These are phyloP conservation scores for Fraxinus anomala DNA, from an alignment of 257 asterid genomes.

Conservation along the genomic window DNA sequence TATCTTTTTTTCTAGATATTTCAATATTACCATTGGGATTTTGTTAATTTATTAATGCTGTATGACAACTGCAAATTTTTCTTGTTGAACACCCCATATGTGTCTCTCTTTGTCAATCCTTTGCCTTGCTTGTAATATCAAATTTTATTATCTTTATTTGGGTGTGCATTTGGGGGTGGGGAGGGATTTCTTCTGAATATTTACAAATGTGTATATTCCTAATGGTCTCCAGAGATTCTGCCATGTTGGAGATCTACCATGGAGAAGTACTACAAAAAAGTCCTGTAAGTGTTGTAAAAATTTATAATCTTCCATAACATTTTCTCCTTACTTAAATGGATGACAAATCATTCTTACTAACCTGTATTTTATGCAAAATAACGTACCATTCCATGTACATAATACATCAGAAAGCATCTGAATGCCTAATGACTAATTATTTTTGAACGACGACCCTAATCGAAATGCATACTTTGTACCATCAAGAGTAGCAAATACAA, in stretches of 20 bases:
- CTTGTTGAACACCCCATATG: neutral
- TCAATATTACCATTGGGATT: neutral
- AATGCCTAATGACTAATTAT: neutral
- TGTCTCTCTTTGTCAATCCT: neutral
- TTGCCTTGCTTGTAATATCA: neutral
- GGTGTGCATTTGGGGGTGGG: neutral
- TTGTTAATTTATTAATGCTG: neutral
- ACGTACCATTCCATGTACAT: neutral
- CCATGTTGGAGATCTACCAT: slow-evolving; percentile 56
- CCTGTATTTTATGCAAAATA: neutral
- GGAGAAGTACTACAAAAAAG: slow-evolving; percentile 48
- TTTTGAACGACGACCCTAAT: neutral
- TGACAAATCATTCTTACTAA: neutral
- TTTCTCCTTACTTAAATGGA: neutral
- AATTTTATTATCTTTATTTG: neutral
- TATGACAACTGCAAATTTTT: neutral
- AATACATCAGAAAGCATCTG: neutral
- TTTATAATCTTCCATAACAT: neutral
- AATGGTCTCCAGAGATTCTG: slow-evolving; percentile 37
- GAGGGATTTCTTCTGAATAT: neutral
- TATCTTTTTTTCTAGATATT: neutral
- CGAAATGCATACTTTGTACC: no score
- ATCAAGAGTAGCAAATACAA: no score
- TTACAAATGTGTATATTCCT: neutral
- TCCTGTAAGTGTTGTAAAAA: slow-evolving; percentile 42